A percentile compares a stretch with the other conserved stretches of the same genome.
phyloP scores from a whole-genome alignment of 2,329 filamentous ascomycete species.

The Ceratocystis colombiana region DNA sequence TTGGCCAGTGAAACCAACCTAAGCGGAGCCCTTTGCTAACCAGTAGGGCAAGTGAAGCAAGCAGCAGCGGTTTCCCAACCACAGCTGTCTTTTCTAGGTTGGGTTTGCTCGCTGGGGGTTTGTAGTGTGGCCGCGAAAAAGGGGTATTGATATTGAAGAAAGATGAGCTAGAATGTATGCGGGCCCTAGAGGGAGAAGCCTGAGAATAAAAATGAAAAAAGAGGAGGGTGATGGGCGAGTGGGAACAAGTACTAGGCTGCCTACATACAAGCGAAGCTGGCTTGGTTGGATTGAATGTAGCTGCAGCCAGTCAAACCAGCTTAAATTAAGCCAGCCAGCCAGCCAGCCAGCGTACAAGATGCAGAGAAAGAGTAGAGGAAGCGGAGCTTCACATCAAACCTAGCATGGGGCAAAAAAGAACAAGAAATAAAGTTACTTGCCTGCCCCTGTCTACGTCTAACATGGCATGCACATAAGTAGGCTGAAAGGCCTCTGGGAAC shows the following conservation, averaged over 20 bases:
- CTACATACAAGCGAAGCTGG: background rate
- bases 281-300: background rate
- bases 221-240: background rate
- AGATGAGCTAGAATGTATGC: background rate
- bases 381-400: background rate
- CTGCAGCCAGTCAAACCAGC: background rate
- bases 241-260: background rate
- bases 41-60: background rate
- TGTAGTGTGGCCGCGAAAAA: background rate
- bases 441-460: background rate
- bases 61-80: background rate
- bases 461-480: background rate
- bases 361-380: background rate
- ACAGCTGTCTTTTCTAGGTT: background rate
- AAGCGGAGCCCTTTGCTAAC: background rate
- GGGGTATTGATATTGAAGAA: background rate
- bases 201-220: background rate
- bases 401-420: background rate
- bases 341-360: conserved; percentile 1
- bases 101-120: background rate
- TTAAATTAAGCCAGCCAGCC: background rate
- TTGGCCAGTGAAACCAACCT: background rate
- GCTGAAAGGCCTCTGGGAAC: background rate
- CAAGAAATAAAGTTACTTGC: background rate
- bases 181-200: background rate